phyloP scores from a whole-genome alignment of 345 rosid species.

The Sonneratia alba region DNA sequence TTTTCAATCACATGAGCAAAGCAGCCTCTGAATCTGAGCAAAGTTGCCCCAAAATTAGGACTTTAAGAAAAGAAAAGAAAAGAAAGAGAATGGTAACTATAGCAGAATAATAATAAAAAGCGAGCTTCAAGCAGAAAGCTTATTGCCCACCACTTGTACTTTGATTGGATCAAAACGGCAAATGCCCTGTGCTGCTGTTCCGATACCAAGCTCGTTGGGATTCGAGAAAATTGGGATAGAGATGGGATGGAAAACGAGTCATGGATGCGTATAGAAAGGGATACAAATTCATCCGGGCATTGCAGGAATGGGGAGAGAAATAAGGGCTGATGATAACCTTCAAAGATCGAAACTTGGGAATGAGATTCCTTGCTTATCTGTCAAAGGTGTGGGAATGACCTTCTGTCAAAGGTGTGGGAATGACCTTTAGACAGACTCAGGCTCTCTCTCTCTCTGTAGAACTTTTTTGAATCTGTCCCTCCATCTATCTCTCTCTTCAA shows the following conservation, averaged over 20 bases:
- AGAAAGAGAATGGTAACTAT: background rate
- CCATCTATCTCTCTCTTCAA: conserved; percentile 5
- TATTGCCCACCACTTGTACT: background rate
- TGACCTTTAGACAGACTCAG: background rate
- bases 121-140: background rate
- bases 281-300: background rate
- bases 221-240: conserved; percentile 2
- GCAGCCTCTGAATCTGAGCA: conserved; percentile 9
- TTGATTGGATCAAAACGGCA: conserved; percentile 5
- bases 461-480: conserved; percentile 4
- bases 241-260: background rate
- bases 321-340: background rate
- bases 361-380: conserved; percentile 8
- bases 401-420: conserved; percentile 4
- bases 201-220: conserved; percentile 4
- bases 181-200: background rate
- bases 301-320: background rate
- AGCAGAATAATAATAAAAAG: background rate
- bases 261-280: background rate
- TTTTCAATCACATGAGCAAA: conserved; percentile 18
- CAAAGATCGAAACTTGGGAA: conserved; percentile 6
- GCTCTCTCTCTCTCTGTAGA: conserved; percentile 11
- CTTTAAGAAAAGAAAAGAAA: conserved; percentile 3
- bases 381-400: conserved; percentile 1
- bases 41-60: conserved; percentile 3